Evolutionary conservation across 441 rosid species (phyloP), one percentile per base, ranked within the genome.

Genomic region (Populus hybrid): DNA sequence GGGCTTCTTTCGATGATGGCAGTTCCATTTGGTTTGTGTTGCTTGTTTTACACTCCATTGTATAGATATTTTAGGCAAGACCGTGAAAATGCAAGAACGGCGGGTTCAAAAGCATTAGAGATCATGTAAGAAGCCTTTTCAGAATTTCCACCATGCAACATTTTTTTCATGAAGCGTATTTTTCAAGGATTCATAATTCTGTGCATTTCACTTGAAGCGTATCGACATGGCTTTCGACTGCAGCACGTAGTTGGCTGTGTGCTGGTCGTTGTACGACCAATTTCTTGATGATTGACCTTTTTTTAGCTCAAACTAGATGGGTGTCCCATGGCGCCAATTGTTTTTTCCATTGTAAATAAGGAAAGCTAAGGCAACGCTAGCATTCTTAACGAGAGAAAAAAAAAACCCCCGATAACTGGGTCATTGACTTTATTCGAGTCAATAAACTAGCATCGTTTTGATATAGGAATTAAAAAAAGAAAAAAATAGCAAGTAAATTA

Each of bases 1-100:
- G 99, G 99, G 46, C 93, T 96, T 40, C 85, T 96, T 76, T 88
- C 98, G 4, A 91, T 96, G 97, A 96, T 93, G 99, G 92, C 84
- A 21, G 82, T 93, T 71, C 99, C 99, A 32, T 95, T 93, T 10
- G 98, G 99, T 5, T 76, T 94, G 21, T 94, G 99, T 67, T 86
- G 95, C 81, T 84, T 94, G 82, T 90, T 87, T 69, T 96, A 96
- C 84, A 90, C 97, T n/a, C 99, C 99, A 1, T 82, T 96, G 84
- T 91, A 96, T 76, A 83, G 67, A 72, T 72, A 78, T 69, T 95
- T 93, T 61, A 82, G 85, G 82, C 86, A 83, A 59, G 99, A 95
- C 81, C 84, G 98, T 1, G 96, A 93, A 38, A 91, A 83, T 36
- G 98, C 87, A n/a, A 88, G 86, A 81, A 38, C 76, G 6, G 80